Base-by-base conservation (phyloP, 2,329 filamentous ascomycete genomes). In the Phaeoacremonium minimum region DNA sequence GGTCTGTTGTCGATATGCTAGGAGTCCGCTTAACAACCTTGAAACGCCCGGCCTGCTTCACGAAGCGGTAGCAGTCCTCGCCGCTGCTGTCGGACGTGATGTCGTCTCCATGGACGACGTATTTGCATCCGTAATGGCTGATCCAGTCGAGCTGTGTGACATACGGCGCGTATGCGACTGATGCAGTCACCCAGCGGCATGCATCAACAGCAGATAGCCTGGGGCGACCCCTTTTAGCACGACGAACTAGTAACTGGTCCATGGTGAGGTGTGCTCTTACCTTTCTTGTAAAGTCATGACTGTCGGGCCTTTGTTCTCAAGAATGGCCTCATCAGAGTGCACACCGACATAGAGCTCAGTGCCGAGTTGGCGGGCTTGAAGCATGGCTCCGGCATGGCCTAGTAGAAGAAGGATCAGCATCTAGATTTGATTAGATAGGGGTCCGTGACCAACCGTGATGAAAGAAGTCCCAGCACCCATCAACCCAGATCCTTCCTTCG, bases 401-500 rank as follows among this genome's bases (percentile, higher is more conserved):
- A 52, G 6, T 31, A 18, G 35, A 19, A 28, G 17, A 7, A 15
- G 16, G 32, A 18, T 37, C 17, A 32, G 28, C 22, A 26, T 9
- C n/a, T 26, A 26, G 9, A 26, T n/a, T 9, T 26, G 22, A 26
- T 26, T n/a, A n/a, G n/a, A n/a, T n/a, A n/a, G n/a, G n/a, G n/a
- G 16, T 29, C 15, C 13, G 26, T 17, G 14, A 50, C 67, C 48
- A 62, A 88, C 87, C 93, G 60, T 97, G 93, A 61, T 98, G 93
- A 66, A 90, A 94, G 66, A 98, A 98, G 69, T 98, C 93, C 68
- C 96, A 98, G 73, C 93, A 98, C 45, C 93, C 93, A 60, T 98
- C 93, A 17, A 98, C 86, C 94, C 94, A 98, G 53, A 98, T 87
- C 48, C 91, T 82, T 51, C 86, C 80, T 18, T 80, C 75, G 20